Evolutionary conservation across 2,329 filamentous ascomycete genomes (phyloP).

Genomic region (Paramyrothecium sp.): DNA sequence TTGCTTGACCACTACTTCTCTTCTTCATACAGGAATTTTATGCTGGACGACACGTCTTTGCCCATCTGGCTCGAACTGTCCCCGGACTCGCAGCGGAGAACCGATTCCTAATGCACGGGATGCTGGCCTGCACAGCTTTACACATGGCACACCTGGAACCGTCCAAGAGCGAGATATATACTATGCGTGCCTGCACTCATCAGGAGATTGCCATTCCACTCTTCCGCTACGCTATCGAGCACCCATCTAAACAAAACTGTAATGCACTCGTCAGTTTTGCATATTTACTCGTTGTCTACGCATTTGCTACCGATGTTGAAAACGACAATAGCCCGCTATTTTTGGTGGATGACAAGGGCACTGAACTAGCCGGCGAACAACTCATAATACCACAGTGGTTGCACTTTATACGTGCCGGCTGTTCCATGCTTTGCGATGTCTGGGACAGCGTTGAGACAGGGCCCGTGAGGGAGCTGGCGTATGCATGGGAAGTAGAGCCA

Average conservation of each 20-base stretch:
- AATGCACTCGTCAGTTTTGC: conserved; percentile 7
- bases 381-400: conserved; percentile 5
- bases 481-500: conserved; percentile 5
- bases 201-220: conserved; percentile 7
- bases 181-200: background rate
- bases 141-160: conserved; percentile 5
- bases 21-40: conserved; percentile 2
- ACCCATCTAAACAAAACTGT: conserved; percentile 2
- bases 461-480: background rate
- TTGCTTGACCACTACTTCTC: conserved; percentile 2
- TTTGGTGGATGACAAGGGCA: background rate
- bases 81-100: conserved; percentile 2
- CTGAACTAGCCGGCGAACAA: background rate
- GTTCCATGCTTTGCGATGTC: conserved; percentile 4
- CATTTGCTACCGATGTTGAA: conserved; percentile 1
- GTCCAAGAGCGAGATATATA: background rate
- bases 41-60: background rate
- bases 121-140: conserved; percentile 8
- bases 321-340: background rate
- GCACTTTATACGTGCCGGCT: conserved; percentile 8
- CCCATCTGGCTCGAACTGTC: conserved; percentile 2
- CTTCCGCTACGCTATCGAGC: conserved; percentile 2
- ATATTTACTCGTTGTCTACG: conserved; percentile 7
- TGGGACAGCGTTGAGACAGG: conserved; percentile 5
- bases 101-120: conserved; percentile 5